A percentile compares a stretch with the other conserved stretches of the same genome.
Conservation (phyloP, 345 rosid species). For the Sisymbrium altissimum region DNA sequence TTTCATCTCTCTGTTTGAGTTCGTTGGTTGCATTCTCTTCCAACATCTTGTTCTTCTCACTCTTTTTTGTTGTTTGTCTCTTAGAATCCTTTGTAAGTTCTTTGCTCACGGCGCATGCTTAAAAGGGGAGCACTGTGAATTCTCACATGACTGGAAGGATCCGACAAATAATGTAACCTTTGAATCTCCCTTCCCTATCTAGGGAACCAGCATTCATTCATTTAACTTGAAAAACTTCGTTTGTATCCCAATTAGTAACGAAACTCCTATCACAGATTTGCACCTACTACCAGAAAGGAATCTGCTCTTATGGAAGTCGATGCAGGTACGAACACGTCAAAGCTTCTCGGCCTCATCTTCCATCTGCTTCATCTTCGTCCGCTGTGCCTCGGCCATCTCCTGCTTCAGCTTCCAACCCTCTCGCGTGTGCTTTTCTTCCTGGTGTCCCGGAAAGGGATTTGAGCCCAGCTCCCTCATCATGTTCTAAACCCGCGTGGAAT, state of each 20-base stretch:
- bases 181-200: neutral
- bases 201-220: neutral
- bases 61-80: neutral
- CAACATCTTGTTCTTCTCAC: neutral
- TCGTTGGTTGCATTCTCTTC: neutral
- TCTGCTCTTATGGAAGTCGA: conserved; percentile 74
- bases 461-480: conserved; percentile 19
- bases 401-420: conserved; percentile 29
- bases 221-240: neutral
- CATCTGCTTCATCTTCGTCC: conserved; percentile 55
- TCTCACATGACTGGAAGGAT: conserved; percentile 86
- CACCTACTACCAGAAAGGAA: conserved; percentile 86
- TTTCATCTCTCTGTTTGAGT: neutral
- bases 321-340: conserved; percentile 84
- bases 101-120: conserved; percentile 92
- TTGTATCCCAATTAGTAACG: neutral
- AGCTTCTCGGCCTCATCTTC: conserved; percentile 45
- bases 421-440: conserved; percentile 35
- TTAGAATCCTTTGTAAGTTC: conserved; percentile 75
- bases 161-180: conserved; percentile 65
- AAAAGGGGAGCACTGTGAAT: conserved; percentile 93
- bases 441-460: conserved; percentile 38
- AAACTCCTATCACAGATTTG: conserved; percentile 50
- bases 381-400: conserved; percentile 31
- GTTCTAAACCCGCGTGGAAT: conserved; percentile 41